phyloP scores from a whole-genome alignment of 2,329 filamentous ascomycete genomes.

The Sarocladium strictum region DNA sequence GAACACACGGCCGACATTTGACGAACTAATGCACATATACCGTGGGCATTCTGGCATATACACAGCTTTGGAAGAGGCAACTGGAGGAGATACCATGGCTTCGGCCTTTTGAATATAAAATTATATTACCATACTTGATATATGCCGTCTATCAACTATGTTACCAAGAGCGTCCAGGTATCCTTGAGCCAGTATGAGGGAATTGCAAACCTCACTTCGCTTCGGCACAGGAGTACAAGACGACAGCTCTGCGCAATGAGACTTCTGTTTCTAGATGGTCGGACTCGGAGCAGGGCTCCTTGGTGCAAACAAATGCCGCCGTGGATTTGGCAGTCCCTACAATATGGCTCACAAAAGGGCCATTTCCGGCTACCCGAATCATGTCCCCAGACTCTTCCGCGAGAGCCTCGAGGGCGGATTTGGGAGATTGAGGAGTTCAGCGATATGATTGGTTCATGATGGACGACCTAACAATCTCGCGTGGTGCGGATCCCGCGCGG shows the following conservation, averaged over 20 bases:
- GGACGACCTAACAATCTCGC: slow-evolving; percentile 3
- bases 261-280: neutral
- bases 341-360: neutral
- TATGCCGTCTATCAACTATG: neutral
- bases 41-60: slow-evolving; percentile 6
- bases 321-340: slow-evolving; percentile 2
- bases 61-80: slow-evolving; percentile 5
- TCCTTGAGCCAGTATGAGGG: too few species aligned
- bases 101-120: slow-evolving; percentile 2
- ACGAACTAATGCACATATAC: slow-evolving; percentile 5
- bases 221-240: neutral
- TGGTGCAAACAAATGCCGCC: slow-evolving; percentile 7
- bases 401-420: neutral
- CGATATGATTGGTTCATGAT: slow-evolving; percentile 3
- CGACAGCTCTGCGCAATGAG: neutral
- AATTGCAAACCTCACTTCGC: too few species aligned
- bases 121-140: neutral
- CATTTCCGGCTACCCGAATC: slow-evolving; percentile 8
- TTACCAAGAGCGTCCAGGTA: too few species aligned
- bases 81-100: slow-evolving; percentile 7
- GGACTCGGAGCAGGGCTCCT: neutral
- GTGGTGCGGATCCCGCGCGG: slow-evolving; percentile 2
- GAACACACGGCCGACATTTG: slow-evolving; percentile 7
- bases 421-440: neutral
- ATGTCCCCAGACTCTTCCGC: neutral